phyloP scores from a whole-genome alignment of 164 flowering plant genomes.

The Platanus orientalis region DNA sequence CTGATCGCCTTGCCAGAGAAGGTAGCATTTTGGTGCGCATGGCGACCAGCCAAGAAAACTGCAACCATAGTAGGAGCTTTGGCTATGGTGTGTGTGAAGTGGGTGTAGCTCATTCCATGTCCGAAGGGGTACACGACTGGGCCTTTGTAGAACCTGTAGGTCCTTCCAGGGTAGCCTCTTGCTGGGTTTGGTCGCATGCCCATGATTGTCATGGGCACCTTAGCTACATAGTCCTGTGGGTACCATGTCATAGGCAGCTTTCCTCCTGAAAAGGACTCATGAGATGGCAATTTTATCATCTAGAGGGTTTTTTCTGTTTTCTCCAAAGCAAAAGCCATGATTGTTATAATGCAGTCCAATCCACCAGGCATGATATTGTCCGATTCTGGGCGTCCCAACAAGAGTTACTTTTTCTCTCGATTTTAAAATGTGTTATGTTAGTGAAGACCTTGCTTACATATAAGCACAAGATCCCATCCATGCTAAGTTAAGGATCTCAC shows the following conservation, averaged over 20 bases:
- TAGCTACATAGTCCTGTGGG: conserved; percentile 56
- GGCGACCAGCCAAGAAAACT: conserved; percentile 52
- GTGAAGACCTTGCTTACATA: too few species aligned
- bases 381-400: too few species aligned
- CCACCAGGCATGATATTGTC: too few species aligned
- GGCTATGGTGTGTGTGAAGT: conserved; percentile 45
- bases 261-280: conserved; percentile 65
- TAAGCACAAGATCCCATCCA: too few species aligned
- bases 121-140: conserved; percentile 87
- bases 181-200: conserved; percentile 51
- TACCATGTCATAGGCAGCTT: conserved; percentile 95
- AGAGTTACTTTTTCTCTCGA: too few species aligned
- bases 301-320: too few species aligned
- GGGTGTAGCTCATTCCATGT: conserved; percentile 75
- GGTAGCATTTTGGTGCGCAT: conserved; percentile 19
- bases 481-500: too few species aligned
- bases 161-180: conserved; percentile 78
- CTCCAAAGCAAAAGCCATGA: too few species aligned
- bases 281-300: too few species aligned
- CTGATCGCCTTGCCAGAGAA: conserved; percentile 34
- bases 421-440: too few species aligned
- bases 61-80: conserved; percentile 43
- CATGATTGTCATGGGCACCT: conserved; percentile 87
- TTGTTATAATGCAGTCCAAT: too few species aligned
- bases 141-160: conserved; percentile 87